These are phyloP conservation scores for Turritis glabra DNA, from an alignment of 345 rosid species.

Conservation along the genomic window DNA sequence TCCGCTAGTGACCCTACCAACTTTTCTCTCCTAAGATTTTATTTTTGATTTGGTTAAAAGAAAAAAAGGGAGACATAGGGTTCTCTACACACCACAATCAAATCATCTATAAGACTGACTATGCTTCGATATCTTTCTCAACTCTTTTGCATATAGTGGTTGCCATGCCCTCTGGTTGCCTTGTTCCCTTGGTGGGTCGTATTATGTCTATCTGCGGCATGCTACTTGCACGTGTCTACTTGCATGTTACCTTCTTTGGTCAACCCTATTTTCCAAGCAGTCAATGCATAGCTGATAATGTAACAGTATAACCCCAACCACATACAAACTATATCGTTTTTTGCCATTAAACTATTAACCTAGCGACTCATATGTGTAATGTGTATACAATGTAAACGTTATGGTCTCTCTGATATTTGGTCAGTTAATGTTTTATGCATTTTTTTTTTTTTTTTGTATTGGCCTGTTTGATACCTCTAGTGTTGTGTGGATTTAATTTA, in stretches of 20 bases:
- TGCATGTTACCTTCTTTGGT: conserved; percentile 27
- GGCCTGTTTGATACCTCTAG: background rate
- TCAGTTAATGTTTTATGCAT: background rate
- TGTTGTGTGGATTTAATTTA: background rate
- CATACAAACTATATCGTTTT: background rate
- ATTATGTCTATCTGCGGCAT: conserved; percentile 21
- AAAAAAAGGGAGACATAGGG: conserved; percentile 22
- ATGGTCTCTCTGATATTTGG: background rate
- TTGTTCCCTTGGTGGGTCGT: conserved; percentile 51
- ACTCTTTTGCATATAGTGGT: conserved; percentile 38
- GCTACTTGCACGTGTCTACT: conserved; percentile 23
- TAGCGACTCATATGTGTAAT: background rate
- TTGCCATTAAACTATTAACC: background rate
- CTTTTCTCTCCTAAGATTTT: conserved; percentile 35
- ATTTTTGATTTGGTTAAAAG: conserved; percentile 19
- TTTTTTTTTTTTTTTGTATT: background rate
- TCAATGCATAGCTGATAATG: conserved; percentile 21
- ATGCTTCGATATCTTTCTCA: conserved; percentile 25
- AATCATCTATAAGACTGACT: conserved; percentile 24
- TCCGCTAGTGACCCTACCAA: conserved; percentile 53
- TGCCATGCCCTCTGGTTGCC: conserved; percentile 44
- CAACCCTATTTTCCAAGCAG: conserved; percentile 11
- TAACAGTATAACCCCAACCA: background rate
- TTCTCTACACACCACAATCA: conserved; percentile 36
- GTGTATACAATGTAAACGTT: background rate